Conservation (phyloP, 1,284 basidiomycete species). For the Irpex sp. region DNA sequence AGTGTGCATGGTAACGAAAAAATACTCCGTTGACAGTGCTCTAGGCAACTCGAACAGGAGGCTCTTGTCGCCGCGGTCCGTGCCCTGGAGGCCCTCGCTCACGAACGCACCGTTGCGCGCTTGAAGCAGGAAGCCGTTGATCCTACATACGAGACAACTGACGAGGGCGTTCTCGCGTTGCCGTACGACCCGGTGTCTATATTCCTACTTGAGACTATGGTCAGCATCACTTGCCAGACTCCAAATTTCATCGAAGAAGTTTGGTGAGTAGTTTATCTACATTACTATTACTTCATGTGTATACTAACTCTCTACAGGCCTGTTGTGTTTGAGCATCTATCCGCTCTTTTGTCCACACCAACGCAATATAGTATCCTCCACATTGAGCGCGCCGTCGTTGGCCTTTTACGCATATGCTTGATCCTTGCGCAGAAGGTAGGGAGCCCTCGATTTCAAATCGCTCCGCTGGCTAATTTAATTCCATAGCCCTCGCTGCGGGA, state of each 20-base stretch:
- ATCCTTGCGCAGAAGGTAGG: slow-evolving; percentile 76
- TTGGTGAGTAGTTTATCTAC: slow-evolving; percentile 53
- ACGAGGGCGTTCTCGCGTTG: slow-evolving; percentile 46
- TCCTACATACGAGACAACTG: slow-evolving; percentile 30
- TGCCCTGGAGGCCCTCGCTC: slow-evolving; percentile 87
- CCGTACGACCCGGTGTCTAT: slow-evolving; percentile 94
- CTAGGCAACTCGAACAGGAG: slow-evolving; percentile 72
- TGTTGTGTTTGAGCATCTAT: slow-evolving; percentile 89
- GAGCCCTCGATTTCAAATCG: neutral
- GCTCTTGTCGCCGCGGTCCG: slow-evolving; percentile 81
- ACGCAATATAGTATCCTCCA: slow-evolving; percentile 85
- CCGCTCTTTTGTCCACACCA: slow-evolving; percentile 74
- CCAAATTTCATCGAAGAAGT: slow-evolving; percentile 80
- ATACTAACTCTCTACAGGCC: slow-evolving; percentile 54
- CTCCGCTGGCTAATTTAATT: neutral
- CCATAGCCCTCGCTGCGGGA: slow-evolving; percentile 56
- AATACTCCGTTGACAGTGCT: slow-evolving; percentile 4
- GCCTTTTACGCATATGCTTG: slow-evolving; percentile 75
- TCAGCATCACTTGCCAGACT: slow-evolving; percentile 79
- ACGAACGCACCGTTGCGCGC: slow-evolving; percentile 77
- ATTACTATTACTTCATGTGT: neutral
- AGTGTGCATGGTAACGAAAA: slow-evolving; percentile 30
- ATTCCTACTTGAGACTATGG: slow-evolving; percentile 92
- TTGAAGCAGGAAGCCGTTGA: slow-evolving; percentile 69
- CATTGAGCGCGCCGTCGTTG: slow-evolving; percentile 96